These are phyloP conservation scores for Leccinum boreale DNA, from an alignment of 768 basidiomycete species.

Conservation along the genomic window DNA sequence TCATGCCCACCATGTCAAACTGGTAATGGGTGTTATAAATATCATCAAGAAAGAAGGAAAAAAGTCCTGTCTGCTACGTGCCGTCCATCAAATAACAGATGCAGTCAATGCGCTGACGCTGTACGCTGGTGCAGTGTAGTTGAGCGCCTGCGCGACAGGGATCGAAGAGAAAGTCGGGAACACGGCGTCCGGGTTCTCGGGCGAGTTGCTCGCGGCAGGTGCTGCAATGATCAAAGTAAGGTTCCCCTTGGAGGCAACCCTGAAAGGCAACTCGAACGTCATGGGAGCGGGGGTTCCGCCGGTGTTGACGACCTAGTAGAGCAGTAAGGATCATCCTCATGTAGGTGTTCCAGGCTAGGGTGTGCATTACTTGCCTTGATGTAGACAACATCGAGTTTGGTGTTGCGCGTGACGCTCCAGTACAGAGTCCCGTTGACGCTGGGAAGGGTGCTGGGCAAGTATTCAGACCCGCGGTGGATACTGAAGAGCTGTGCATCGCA, in stretches of 20 bases:
- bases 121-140: constrained; percentile 48
- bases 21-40: neutral
- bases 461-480: constrained; percentile 55
- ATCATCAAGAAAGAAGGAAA: neutral
- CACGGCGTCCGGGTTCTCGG: neutral
- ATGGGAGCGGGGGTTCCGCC: constrained; percentile 36
- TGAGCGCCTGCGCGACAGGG: constrained; percentile 36
- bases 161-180: neutral
- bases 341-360: neutral
- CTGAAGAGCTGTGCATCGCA: constrained; percentile 49
- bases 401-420: constrained; percentile 52
- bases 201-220: neutral
- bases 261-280: constrained; percentile 52
- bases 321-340: neutral
- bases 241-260: constrained; percentile 32
- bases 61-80: neutral
- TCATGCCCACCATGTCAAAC: neutral
- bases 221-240: neutral
- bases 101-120: constrained; percentile 33
- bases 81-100: neutral
- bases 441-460: constrained; percentile 60
- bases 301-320: constrained; percentile 50
- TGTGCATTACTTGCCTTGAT: constrained; percentile 45
- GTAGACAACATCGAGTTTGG: constrained; percentile 34
- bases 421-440: constrained; percentile 45